These are phyloP conservation scores for Yarrowia sp. DNA, from an alignment of 805 yeast genomes.

Conservation along the genomic window DNA sequence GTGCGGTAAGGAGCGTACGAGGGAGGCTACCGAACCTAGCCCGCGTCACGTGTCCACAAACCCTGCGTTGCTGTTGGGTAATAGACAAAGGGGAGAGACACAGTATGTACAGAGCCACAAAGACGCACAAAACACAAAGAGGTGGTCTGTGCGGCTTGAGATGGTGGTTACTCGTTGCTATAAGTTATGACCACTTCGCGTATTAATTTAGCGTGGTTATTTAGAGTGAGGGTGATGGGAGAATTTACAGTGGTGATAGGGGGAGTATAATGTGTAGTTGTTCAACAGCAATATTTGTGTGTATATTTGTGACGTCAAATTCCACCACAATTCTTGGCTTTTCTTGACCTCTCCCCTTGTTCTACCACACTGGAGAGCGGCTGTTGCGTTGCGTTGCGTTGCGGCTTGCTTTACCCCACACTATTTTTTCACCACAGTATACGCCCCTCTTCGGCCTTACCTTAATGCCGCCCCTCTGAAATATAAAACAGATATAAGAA, in stretches of 20 bases:
- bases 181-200: no score
- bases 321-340: neutral
- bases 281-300: no score
- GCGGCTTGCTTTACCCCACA: slow-evolving; percentile 26
- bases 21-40: neutral
- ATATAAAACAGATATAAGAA: neutral
- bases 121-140: neutral
- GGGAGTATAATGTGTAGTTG: no score
- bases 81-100: no score
- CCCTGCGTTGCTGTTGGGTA: neutral
- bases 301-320: no score
- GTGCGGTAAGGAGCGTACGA: no score
- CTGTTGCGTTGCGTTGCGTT: neutral
- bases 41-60: slow-evolving; percentile 6
- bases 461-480: neutral
- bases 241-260: no score
- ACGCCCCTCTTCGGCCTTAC: neutral
- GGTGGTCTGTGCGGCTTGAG: no score
- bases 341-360: neutral
- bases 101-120: neutral
- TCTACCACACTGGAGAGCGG: no score
- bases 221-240: no score
- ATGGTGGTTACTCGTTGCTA: no score
- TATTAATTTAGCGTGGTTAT: no score
- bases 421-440: neutral